Evolutionary conservation across 169 alveolate species (phyloP), one percentile per base, ranked within the genome.

Genomic region (Plasmodium vivax): DNA sequence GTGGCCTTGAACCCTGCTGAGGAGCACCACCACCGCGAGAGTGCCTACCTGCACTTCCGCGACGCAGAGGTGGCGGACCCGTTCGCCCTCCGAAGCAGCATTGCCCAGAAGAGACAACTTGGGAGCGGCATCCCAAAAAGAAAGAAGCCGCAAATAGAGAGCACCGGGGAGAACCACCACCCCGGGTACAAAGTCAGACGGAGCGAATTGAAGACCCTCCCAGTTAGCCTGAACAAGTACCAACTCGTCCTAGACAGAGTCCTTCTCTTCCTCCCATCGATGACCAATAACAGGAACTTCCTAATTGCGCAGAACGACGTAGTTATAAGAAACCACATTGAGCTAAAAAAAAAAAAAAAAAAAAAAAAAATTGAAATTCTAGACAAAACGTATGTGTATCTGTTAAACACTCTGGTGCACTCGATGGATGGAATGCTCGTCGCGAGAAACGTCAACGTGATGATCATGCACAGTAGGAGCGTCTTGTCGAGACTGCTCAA

Each of bases 201-300:
- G 27, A 51, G 38, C 4, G 82, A 74, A 14, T 75, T 87, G 93
- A 87, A 87, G 47, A 56, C 19, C 12, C 54, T n/a, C 8, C 30
- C 43, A 32, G 34, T 87, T 23, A 77, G 93, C 45, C 38, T 87
- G 34, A 62, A 87, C 68, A 87, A 87, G n/a, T 77, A 87, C 38
- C 41, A 74, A 4, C n/a, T 87, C 6, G 8, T 19, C 27, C 81
- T 87, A 51, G 38, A 87, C 27, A 43, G 45, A 30, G 87, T 51
- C 27, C 3, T 71, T 38, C 43, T 87, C 45, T 87, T 75, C 82
- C 7, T 58, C 10, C 93, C 93, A 2, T 68, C 83, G 3, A 27
- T 87, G 36, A 9, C 14, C 2, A 77, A 87, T 38, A 87, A 87
- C 47, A 87, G 72, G 38, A 77, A 87, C 3, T 6, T 87, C 43